phyloP scores from a whole-genome alignment of 2,329 filamentous ascomycete genomes.

The Rhynchosporium graminicola region DNA sequence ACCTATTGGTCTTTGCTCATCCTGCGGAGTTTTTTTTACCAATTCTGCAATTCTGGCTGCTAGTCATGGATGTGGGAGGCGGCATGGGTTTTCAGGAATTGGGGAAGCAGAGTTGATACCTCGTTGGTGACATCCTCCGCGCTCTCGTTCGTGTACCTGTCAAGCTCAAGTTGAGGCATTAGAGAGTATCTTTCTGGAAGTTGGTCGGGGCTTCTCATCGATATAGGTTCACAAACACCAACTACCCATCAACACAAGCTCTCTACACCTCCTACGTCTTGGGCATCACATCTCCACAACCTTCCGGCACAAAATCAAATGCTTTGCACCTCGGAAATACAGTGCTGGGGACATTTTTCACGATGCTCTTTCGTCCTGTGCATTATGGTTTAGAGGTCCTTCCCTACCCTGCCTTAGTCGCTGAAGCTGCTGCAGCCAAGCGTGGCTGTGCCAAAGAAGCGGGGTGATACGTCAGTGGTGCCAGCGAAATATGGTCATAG shows the following conservation, averaged over 20 bases:
- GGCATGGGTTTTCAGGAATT: too few species aligned
- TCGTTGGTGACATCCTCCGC: background rate
- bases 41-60: too few species aligned
- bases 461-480: constrained; percentile 21
- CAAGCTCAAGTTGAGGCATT: constrained; percentile 4
- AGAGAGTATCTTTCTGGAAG: constrained; percentile 4
- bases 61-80: too few species aligned
- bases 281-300: too few species aligned
- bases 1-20: too few species aligned
- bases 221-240: background rate
- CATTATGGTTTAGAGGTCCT: background rate
- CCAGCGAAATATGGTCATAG: constrained; percentile 10
- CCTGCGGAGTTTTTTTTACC: too few species aligned
- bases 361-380: background rate
- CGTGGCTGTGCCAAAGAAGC: constrained; percentile 27
- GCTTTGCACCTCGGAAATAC: too few species aligned
- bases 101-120: too few species aligned
- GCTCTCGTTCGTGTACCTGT: background rate
- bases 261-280: background rate
- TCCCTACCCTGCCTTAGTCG: constrained; percentile 13
- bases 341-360: too few species aligned
- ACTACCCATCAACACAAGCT: background rate
- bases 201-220: constrained; percentile 1
- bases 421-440: constrained; percentile 24
- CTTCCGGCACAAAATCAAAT: too few species aligned